phyloP scores from a whole-genome alignment of 139 green algal genomes.

The Zygnema circumcarinatum region DNA sequence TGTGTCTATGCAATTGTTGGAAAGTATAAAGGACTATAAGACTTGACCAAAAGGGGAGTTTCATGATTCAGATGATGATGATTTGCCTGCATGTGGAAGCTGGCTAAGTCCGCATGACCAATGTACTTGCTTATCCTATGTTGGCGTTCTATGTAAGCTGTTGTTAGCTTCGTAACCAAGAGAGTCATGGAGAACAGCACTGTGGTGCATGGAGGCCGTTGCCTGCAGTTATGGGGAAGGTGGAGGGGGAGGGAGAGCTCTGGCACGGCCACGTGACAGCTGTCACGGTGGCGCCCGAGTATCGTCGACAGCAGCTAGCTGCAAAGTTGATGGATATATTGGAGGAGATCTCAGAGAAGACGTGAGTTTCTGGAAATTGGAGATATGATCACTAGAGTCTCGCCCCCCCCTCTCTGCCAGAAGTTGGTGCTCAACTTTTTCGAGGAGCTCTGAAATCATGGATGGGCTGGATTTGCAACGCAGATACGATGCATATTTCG shows the following conservation, averaged over 20 bases:
- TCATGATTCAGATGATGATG: not conserved
- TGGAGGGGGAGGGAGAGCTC: constrained; percentile 80
- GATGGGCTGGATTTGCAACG: not conserved
- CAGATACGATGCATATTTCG: constrained; percentile 82
- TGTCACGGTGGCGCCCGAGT: constrained; percentile 83
- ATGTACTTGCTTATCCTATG: too few relatives aligned
- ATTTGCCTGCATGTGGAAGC: not conserved
- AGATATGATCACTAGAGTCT: not conserved
- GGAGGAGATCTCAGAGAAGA: constrained; percentile 76
- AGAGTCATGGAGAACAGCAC: not conserved
- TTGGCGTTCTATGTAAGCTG: not conserved
- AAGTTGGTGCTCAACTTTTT: not conserved
- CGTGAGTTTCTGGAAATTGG: constrained; percentile 37
- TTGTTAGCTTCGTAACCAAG: not conserved
- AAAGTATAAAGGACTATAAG: not conserved
- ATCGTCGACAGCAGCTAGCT: constrained; percentile 77
- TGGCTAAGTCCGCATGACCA: too few relatives aligned
- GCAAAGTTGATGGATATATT: constrained; percentile 90
- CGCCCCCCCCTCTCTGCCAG: not conserved
- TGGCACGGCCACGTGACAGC: constrained; percentile 99
- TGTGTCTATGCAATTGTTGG: not conserved
- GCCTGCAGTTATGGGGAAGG: constrained; percentile 87
- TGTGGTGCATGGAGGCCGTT: constrained; percentile 74
- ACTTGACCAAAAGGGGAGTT: not conserved
- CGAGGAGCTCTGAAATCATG: not conserved